These are phyloP conservation scores for Mycocentrospora acerina DNA, from an alignment of 2,329 filamentous ascomycete species.

Conservation along the genomic window DNA sequence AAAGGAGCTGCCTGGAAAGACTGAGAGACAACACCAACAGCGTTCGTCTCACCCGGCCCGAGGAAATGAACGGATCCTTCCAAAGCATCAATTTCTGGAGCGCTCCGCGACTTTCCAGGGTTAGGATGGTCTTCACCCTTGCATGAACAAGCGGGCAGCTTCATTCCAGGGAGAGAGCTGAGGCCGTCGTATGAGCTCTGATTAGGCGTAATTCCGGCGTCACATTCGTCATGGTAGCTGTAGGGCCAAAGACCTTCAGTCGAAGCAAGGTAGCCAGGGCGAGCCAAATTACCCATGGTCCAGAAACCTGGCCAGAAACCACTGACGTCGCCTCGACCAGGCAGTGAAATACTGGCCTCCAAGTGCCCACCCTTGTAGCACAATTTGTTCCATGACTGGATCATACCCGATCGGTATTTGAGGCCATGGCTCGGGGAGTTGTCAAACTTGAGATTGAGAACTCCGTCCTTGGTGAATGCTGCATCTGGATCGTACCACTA, in stretches of 20 bases:
- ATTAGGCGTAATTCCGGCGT: conserved; percentile 70
- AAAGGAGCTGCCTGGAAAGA: conserved; percentile 69
- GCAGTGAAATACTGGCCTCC: conserved; percentile 70
- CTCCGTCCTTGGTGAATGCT: conserved; percentile 62
- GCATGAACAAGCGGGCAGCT: conserved; percentile 69
- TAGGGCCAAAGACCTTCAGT: conserved; percentile 76
- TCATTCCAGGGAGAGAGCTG: conserved; percentile 69
- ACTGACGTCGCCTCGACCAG: conserved; percentile 64
- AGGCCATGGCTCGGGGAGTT: conserved; percentile 65
- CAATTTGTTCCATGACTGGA: conserved; percentile 73
- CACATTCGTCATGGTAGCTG: conserved; percentile 68
- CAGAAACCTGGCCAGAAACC: conserved; percentile 78
- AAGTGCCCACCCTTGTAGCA: conserved; percentile 72
- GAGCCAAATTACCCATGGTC: conserved; percentile 72
- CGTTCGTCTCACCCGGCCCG: conserved; percentile 51
- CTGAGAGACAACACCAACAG: conserved; percentile 64
- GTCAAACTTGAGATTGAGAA: conserved; percentile 65
- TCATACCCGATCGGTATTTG: conserved; percentile 71
- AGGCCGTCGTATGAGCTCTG: conserved; percentile 68
- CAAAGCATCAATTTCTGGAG: conserved; percentile 71
- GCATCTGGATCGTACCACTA: conserved; percentile 73
- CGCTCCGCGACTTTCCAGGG: conserved; percentile 64
- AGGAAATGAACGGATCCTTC: conserved; percentile 64
- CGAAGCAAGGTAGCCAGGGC: conserved; percentile 68
- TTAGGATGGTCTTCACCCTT: conserved; percentile 64